Evolutionary conservation across 2,329 filamentous ascomycete genomes (phyloP), one percentile per base, ranked within the genome.

Genomic region (Cadophora malorum): DNA sequence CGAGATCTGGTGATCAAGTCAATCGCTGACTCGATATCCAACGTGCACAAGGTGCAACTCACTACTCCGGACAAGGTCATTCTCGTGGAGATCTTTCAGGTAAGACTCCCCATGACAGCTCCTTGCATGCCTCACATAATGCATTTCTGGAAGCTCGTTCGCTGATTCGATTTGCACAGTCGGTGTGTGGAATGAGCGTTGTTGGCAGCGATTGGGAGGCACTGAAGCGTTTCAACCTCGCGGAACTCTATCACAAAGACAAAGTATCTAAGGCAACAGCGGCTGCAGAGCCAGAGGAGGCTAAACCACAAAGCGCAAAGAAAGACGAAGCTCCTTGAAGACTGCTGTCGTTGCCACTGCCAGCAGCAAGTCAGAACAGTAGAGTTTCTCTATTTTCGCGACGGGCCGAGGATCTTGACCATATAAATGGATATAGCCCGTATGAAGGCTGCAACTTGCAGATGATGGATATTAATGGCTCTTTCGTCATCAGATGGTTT

Each of bases 71-170:
- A 95, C 80, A 88, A 92, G 76, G 87, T 94, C 38, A 90, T 96
- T 73, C 80, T 95, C 69, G 88, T 96, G 66, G 92, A 96, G 74
- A 85, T 96, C 66, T 95, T 91, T 78, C 89, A 93, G 86, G 92
- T 92, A 84, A 72, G 83, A 35, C 4, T 58, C 47, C 25, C 28
- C 33, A 23, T 61, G 23, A 3, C 50, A 25, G 28, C 35, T 28
- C 28, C 23, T 41, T 38, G 35, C 35, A 38, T 38, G 8, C 35
- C 12, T 38, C 35, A 38, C 3, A 38, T 28, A 38, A 10, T 38
- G 12, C 35, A 38, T 38, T 38, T 38, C 35, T 38, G 35, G 35
- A 9, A 38, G 35, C 35, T 38, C 35, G 35, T 38, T 38, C 28
- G 55, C 67, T 55, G 38, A 71, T 66, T 53, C 55, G 55, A 16